Base-by-base conservation (phyloP, 306 rosid genomes). In the Rosa rugosa region DNA sequence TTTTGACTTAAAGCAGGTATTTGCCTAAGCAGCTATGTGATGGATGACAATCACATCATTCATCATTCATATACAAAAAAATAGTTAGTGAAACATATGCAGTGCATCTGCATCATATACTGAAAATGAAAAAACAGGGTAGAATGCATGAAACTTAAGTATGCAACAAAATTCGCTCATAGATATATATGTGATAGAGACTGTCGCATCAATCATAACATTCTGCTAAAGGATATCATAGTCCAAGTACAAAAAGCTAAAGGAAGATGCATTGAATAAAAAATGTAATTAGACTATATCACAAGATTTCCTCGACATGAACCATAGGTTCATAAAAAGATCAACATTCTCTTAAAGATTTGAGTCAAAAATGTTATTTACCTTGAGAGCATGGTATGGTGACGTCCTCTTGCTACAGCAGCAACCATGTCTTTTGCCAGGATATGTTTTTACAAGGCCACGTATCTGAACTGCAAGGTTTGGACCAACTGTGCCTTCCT, bases 401-500 rank as follows among this genome's bases (percentile, higher is more conserved):
- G 77, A 6, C 78, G 66, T 88, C 78, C 78, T 86, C 82, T 86
- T 91, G 82, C 89, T 79, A 81, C 82, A 82, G 73, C 83, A 89
- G 86, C 94, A 87, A 49, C 88, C 88, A 23, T 64, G 49, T 63
- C 80, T 87, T 6, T 31, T 41, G 25, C 93, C 97, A 18, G 97
- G 90, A 83, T 89, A 92, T 49, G 92, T 91, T 89, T 92, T 94
- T 12, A 50, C 78, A 83, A 94, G 93, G 81, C 97, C 97, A 66
- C 87, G 87, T 76, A 92, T 83, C 84, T 92, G 99, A 86, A 94
- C 99, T 42, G 97, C 91, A 72, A 92, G 78, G 75, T 88, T 86
- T 66, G 83, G 44, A 36, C 88, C 92, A 25, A 87, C 73, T 66
- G 72, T 54, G 22, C 89, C 85, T 75, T 89, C 87, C 14, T 38